Percentiles rank a stretch among this genome's conserved stretches.
Evolutionary conservation across 129 eudicot species (phyloP).

Genomic region (Heracleum sosnowskyi): DNA sequence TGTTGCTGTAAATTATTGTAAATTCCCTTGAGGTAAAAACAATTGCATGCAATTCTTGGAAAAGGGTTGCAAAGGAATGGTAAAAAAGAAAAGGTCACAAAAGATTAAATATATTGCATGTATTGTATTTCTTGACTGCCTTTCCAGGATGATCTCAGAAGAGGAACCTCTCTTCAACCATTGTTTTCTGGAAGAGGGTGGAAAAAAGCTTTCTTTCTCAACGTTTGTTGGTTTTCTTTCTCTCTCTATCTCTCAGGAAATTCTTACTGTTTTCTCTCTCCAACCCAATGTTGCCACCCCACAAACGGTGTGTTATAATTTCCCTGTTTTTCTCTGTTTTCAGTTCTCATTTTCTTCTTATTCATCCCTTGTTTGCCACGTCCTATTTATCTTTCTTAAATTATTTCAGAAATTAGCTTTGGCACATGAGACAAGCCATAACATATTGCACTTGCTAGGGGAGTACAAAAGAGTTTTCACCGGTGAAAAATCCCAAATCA

Average conservation of each 20-base stretch:
- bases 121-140: background rate
- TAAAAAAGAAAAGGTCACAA: background rate
- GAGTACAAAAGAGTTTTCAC: too few relatives aligned
- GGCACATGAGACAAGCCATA: background rate
- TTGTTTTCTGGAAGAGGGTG: background rate
- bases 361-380: background rate
- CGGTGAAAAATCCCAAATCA: too few relatives aligned
- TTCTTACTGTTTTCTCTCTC: slow-evolving; percentile 6
- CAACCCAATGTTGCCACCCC: background rate
- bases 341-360: background rate
- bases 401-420: background rate
- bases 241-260: background rate
- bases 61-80: background rate
- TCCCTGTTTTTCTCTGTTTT: slow-evolving; percentile 1
- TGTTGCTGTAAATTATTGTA: background rate
- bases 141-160: background rate
- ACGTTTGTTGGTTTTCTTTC: background rate
- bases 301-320: background rate
- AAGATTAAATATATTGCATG: background rate
- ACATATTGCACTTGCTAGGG: too few relatives aligned
- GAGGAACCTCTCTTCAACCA: slow-evolving; percentile 1
- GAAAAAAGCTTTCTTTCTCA: background rate
- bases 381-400: background rate
- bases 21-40: background rate
- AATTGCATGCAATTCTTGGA: slow-evolving; percentile 1